A percentile compares a stretch with the other conserved stretches of the same genome.
Conservation (phyloP, 495 filamentous ascomycete genomes). For the Extremus antarcticus region DNA sequence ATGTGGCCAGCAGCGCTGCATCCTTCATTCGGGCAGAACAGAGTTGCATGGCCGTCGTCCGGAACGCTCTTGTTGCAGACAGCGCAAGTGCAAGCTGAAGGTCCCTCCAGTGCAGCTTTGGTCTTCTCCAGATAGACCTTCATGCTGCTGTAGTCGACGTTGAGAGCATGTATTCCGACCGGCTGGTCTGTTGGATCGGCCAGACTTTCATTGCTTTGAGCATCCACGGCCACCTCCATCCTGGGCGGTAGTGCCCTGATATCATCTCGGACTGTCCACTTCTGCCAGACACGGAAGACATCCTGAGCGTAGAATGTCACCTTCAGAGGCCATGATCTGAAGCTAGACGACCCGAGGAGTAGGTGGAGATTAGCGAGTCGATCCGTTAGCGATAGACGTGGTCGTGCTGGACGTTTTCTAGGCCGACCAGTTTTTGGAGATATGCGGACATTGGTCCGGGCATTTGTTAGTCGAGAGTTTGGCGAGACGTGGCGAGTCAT, state of each 20-base stretch:
- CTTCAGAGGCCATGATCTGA: slow-evolving; percentile 68
- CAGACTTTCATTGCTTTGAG: background rate
- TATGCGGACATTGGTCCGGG: slow-evolving; percentile 23
- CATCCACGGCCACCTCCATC: slow-evolving; percentile 1
- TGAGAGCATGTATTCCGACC: slow-evolving; percentile 31
- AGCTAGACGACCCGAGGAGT: slow-evolving; percentile 65
- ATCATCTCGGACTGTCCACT: slow-evolving; percentile 32
- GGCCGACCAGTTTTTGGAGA: slow-evolving; percentile 15
- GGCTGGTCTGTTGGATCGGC: background rate
- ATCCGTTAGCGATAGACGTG: slow-evolving; percentile 46
- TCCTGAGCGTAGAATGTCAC: slow-evolving; percentile 70
- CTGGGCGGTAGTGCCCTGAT: slow-evolving; percentile 8
- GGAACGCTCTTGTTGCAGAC: slow-evolving; percentile 48
- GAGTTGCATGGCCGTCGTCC: slow-evolving; percentile 41
- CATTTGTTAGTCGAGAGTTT: slow-evolving; percentile 39
- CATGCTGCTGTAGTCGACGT: slow-evolving; percentile 54
- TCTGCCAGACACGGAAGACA: slow-evolving; percentile 55
- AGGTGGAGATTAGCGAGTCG: slow-evolving; percentile 67
- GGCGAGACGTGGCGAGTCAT: slow-evolving; percentile 59
- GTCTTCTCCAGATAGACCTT: slow-evolving; percentile 65
- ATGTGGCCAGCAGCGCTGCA: slow-evolving; percentile 67
- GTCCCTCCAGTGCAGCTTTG: slow-evolving; percentile 49
- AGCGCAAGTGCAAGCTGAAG: slow-evolving; percentile 30
- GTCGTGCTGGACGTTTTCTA: slow-evolving; percentile 35
- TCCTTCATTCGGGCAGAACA: slow-evolving; percentile 54